Conservation (phyloP, 768 basidiomycete genomes). For the Tubosaeta sp. region DNA sequence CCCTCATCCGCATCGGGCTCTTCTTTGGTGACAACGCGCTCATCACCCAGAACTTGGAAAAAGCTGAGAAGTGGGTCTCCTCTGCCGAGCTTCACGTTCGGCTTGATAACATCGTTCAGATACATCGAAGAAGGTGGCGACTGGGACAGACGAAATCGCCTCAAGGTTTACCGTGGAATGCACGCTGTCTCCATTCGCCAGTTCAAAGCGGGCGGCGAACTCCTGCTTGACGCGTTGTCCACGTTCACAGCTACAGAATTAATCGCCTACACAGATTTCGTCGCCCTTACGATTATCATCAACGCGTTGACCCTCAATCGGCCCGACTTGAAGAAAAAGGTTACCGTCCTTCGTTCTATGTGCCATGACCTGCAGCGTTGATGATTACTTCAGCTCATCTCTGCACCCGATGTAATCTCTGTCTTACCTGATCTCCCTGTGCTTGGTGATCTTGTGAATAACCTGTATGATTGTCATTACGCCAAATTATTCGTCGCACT, state of each 20-base stretch:
- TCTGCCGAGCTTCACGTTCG: neutral
- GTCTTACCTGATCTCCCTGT: slow-evolving; percentile 79
- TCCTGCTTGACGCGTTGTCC: slow-evolving; percentile 86
- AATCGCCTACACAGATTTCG: slow-evolving; percentile 85
- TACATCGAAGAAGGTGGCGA: slow-evolving; percentile 94
- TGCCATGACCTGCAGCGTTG: neutral
- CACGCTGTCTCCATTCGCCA: slow-evolving; percentile 86
- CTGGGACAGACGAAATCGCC: slow-evolving; percentile 94
- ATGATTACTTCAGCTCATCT: slow-evolving; percentile 57
- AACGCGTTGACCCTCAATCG: slow-evolving; percentile 71
- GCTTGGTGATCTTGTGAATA: slow-evolving; percentile 79
- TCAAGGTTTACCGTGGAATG: slow-evolving; percentile 92
- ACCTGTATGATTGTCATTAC: slow-evolving; percentile 90
- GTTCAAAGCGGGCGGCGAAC: slow-evolving; percentile 79
- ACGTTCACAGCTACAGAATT: slow-evolving; percentile 95
- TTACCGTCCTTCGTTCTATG: slow-evolving; percentile 21
- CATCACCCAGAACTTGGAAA: slow-evolving; percentile 65
- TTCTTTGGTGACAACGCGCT: slow-evolving; percentile 81
- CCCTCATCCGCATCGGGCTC: slow-evolving; percentile 83
- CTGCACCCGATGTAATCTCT: slow-evolving; percentile 82
- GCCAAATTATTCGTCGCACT: slow-evolving; percentile 91
- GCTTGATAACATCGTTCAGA: slow-evolving; percentile 34
- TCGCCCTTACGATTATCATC: slow-evolving; percentile 78
- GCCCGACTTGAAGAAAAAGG: slow-evolving; percentile 91
- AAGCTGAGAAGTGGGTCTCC: slow-evolving; percentile 70